A percentile compares a stretch with the other conserved stretches of the same genome.
Conservation (phyloP, 1,284 basidiomycete genomes). For the Vanrija sp. region DNA sequence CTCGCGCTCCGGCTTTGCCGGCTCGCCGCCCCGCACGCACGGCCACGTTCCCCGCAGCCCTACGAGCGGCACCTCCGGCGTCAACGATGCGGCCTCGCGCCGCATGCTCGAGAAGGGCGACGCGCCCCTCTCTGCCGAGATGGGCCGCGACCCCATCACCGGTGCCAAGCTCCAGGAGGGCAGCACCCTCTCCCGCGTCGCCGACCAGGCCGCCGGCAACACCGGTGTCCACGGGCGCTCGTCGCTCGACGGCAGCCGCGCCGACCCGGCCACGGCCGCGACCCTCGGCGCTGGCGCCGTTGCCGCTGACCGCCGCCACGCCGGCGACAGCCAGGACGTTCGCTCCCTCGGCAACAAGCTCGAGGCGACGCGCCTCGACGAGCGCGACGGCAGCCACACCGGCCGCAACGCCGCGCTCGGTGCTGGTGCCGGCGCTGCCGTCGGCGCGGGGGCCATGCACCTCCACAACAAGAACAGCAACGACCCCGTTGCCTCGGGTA, state of each 20-base stretch:
- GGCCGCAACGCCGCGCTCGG: background rate
- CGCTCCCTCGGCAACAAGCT: conserved; percentile 1
- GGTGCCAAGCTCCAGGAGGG: background rate
- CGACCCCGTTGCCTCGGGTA: background rate
- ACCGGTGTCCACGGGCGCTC: no score
- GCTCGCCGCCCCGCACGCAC: no score
- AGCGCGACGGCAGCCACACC: conserved; percentile 60
- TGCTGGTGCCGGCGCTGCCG: background rate
- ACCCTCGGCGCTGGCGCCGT: no score
- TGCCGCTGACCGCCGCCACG: no score
- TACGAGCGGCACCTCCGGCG: background rate
- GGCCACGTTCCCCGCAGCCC: no score
- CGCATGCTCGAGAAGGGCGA: conserved; percentile 2
- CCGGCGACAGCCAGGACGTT: no score
- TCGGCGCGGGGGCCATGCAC: background rate
- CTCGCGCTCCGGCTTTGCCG: no score
- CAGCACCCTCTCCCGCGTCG: background rate
- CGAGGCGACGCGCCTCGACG: conserved; percentile 49
- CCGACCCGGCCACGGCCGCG: no score
- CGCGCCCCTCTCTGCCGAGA: background rate
- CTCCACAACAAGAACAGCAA: background rate
- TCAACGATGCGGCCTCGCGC: background rate
- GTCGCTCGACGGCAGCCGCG: no score
- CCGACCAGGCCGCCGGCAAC: background rate
- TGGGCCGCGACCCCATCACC: conserved; percentile 4